Evolutionary conservation across 768 basidiomycete species (phyloP).

Genomic region (Russula griseocarnosa): DNA sequence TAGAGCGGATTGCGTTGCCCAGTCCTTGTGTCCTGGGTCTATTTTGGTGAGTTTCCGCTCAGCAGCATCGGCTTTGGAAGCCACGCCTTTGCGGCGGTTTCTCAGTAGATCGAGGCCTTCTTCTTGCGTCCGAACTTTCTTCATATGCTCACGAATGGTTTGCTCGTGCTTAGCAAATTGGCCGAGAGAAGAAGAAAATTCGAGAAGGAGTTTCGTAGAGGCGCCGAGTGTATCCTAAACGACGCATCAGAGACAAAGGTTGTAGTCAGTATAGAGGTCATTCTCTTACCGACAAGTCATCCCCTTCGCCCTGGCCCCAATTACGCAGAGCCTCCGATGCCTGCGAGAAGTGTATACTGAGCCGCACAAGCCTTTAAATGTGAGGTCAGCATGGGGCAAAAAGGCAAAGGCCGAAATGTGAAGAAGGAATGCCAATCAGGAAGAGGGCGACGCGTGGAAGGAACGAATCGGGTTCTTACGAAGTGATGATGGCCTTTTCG

Average conservation of each 20-base stretch:
- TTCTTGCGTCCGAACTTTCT: slow-evolving; percentile 77
- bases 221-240: slow-evolving; percentile 69
- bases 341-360: slow-evolving; percentile 61
- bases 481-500: slow-evolving; percentile 75
- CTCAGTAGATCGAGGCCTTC: slow-evolving; percentile 77
- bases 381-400: slow-evolving; percentile 2
- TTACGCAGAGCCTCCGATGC: slow-evolving; percentile 65
- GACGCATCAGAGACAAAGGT: slow-evolving; percentile 1
- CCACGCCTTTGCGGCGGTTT: slow-evolving; percentile 61
- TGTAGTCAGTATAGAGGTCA: slow-evolving; percentile 14
- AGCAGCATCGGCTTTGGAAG: slow-evolving; percentile 70
- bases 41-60: slow-evolving; percentile 90
- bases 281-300: slow-evolving; percentile 65
- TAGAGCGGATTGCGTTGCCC: slow-evolving; percentile 64
- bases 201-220: slow-evolving; percentile 60
- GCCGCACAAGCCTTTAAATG: slow-evolving; percentile 51
- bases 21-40: slow-evolving; percentile 84
- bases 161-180: slow-evolving; percentile 70
- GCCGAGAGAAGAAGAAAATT: slow-evolving; percentile 62
- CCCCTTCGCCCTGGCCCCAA: slow-evolving; percentile 80
- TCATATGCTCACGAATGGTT: slow-evolving; percentile 66
- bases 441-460: not conserved
- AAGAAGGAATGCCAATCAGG: not conserved
- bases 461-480: slow-evolving; percentile 46
- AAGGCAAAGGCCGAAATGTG: not conserved